Evolutionary conservation across 1,284 basidiomycete species (phyloP).

Genomic region (Omphalotus olearius): DNA sequence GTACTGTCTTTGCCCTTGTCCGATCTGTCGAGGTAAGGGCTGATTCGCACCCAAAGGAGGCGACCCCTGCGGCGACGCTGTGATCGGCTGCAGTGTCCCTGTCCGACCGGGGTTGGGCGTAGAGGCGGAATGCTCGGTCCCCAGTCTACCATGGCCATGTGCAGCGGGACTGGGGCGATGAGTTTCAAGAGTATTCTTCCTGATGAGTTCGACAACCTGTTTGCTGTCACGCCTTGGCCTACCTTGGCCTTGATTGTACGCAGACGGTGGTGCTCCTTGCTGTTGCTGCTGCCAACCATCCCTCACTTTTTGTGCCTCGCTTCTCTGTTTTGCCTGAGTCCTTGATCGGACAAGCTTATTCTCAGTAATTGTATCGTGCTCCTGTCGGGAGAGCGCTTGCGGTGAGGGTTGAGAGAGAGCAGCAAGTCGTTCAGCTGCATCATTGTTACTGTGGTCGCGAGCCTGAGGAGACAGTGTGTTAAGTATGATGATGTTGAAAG

Average conservation of each 20-base stretch:
- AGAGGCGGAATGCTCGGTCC: conserved; percentile 2
- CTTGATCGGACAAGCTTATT: conserved; percentile 77
- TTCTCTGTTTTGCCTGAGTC: conserved; percentile 75
- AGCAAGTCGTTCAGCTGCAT: conserved; percentile 72
- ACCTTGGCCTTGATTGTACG: no score
- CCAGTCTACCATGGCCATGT: conserved; percentile 7
- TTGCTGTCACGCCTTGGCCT: conserved; percentile 1
- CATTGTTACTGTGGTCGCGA: conserved; percentile 73
- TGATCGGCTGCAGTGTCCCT: conserved; percentile 10
- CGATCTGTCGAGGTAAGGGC: conserved; percentile 11
- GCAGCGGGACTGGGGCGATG: not conserved
- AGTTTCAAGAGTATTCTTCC: conserved; percentile 10
- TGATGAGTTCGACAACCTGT: conserved; percentile 13
- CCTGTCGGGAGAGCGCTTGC: conserved; percentile 64
- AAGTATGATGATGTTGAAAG: not conserved
- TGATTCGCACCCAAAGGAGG: conserved; percentile 1
- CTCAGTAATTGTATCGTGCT: conserved; percentile 81
- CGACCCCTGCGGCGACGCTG: conserved; percentile 5
- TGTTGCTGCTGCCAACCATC: conserved; percentile 12
- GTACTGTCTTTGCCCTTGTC: conserved; percentile 18
- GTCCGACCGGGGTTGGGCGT: not conserved
- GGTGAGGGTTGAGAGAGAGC: conserved; percentile 60
- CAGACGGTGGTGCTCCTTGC: conserved; percentile 14
- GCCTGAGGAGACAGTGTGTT: conserved; percentile 42
- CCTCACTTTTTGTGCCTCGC: conserved; percentile 37